phyloP scores from a whole-genome alignment of 176 grass and related monocot genomes.

The Juncus inflexus region DNA sequence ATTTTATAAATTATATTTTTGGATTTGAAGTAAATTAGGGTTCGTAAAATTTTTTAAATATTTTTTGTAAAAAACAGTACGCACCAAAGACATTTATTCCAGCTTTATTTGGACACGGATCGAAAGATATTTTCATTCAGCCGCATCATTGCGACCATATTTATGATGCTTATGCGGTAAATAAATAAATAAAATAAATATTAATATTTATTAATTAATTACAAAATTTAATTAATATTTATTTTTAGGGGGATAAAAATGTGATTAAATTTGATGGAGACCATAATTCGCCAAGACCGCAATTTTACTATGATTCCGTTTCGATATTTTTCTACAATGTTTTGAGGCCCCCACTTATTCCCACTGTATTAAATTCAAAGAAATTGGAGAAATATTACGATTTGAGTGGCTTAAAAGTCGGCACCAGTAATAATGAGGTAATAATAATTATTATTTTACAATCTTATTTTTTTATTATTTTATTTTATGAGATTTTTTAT shows the following conservation, averaged over 20 bases:
- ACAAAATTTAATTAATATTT: conserved; percentile 9
- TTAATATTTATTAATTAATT: conserved; percentile 23
- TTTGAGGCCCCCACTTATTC: conserved; percentile 77
- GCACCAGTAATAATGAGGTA: conserved; percentile 72
- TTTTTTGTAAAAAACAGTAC: conserved; percentile 50
- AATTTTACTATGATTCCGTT: conserved; percentile 99
- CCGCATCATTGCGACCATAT: conserved; percentile 74
- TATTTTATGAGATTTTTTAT: conserved; percentile 16
- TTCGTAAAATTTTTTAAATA: background rate
- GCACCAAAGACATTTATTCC: conserved; percentile 96
- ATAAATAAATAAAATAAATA: conserved; percentile 18
- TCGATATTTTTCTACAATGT: conserved; percentile 98
- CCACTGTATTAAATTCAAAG: conserved; percentile 47
- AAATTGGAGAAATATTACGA: conserved; percentile 81
- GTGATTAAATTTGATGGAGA: conserved; percentile 96
- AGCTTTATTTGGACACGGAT: conserved; percentile 90
- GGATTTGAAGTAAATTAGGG: conserved; percentile 7
- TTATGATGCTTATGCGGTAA: conserved; percentile 84
- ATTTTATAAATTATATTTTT: conserved; percentile 15
- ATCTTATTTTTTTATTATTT: background rate
- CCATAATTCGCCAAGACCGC: conserved; percentile 89
- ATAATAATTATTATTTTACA: conserved; percentile 24
- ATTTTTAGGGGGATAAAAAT: conserved; percentile 87
- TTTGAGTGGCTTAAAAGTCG: conserved; percentile 58
- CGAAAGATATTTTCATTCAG: conserved; percentile 89